Evolutionary conservation across 768 basidiomycete genomes (phyloP).

Genomic region (button mushroom (Agaricus bisporus)): DNA sequence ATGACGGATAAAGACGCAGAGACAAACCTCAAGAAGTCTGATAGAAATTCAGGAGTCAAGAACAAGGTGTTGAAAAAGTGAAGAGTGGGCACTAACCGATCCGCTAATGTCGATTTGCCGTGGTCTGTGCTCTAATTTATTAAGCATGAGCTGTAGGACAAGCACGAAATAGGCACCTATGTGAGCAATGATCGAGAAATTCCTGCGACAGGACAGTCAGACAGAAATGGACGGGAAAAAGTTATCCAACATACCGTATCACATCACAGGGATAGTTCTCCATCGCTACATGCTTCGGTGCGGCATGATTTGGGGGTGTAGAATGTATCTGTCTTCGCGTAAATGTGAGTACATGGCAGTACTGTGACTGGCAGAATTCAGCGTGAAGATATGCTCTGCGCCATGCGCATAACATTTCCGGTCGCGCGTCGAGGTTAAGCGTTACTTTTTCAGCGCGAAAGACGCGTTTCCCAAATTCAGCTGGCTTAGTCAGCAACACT

Average conservation of each 20-base stretch:
- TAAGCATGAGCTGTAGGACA: background rate
- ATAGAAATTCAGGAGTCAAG: constrained; percentile 1
- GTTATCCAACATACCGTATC: constrained; percentile 45
- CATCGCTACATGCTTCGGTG: constrained; percentile 39
- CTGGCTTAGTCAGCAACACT: constrained; percentile 6
- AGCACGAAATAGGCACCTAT: constrained; percentile 49
- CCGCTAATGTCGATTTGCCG: constrained; percentile 93
- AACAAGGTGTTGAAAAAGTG: background rate
- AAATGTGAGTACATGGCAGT: background rate
- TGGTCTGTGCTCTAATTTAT: constrained; percentile 49
- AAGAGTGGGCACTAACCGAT: constrained; percentile 46
- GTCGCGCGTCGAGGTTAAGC: too few species aligned
- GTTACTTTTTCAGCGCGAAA: background rate
- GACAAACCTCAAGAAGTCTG: constrained; percentile 68
- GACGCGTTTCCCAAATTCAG: background rate
- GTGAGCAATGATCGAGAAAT: constrained; percentile 96
- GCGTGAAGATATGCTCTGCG: constrained; percentile 20
- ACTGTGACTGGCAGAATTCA: constrained; percentile 14
- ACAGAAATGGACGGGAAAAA: background rate
- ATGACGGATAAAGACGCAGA: background rate
- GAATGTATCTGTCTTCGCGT: constrained; percentile 3
- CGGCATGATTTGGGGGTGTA: constrained; percentile 20
- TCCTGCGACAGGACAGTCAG: constrained; percentile 36
- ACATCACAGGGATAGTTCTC: constrained; percentile 61
- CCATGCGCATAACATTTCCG: constrained; percentile 25